A percentile compares a stretch with the other conserved stretches of the same genome.
Evolutionary conservation across 768 basidiomycete genomes (phyloP).

Genomic region (Mycena rebaudengoi): DNA sequence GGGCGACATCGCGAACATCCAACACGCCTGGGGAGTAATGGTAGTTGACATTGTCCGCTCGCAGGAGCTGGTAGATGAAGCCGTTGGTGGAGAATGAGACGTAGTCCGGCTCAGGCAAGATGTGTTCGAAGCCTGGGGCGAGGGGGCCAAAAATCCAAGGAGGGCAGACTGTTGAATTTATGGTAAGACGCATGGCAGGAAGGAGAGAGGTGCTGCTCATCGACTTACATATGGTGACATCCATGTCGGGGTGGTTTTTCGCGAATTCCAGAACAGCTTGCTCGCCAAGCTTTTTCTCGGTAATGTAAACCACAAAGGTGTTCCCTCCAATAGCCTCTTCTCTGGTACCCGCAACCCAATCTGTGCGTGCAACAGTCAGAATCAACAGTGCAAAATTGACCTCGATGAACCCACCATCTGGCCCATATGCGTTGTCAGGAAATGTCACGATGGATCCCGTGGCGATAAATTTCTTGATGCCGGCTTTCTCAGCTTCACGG

Average conservation of each 20-base stretch:
- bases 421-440: constrained; percentile 16
- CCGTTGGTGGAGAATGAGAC: constrained; percentile 20
- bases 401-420: constrained; percentile 6
- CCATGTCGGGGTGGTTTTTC: constrained; percentile 26
- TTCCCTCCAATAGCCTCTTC: constrained; percentile 20
- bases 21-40: constrained; percentile 5
- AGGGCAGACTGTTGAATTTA: constrained; percentile 21
- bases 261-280: constrained; percentile 21
- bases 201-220: not conserved
- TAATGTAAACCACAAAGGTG: constrained; percentile 1
- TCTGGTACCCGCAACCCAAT: constrained; percentile 19
- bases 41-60: constrained; percentile 18
- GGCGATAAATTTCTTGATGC: constrained; percentile 30
- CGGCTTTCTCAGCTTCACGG: constrained; percentile 32
- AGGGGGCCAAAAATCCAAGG: constrained; percentile 36
- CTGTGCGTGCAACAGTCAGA: too few relatives aligned
- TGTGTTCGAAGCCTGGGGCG: constrained; percentile 28
- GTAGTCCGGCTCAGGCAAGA: constrained; percentile 24
- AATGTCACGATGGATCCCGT: constrained; percentile 28
- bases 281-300: constrained; percentile 23
- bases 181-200: not conserved
- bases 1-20: constrained; percentile 13
- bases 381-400: too few relatives aligned
- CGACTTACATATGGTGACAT: constrained; percentile 21
- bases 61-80: constrained; percentile 24